These are phyloP conservation scores for Populus nigra DNA, from an alignment of 345 rosid species.

Conservation along the genomic window DNA sequence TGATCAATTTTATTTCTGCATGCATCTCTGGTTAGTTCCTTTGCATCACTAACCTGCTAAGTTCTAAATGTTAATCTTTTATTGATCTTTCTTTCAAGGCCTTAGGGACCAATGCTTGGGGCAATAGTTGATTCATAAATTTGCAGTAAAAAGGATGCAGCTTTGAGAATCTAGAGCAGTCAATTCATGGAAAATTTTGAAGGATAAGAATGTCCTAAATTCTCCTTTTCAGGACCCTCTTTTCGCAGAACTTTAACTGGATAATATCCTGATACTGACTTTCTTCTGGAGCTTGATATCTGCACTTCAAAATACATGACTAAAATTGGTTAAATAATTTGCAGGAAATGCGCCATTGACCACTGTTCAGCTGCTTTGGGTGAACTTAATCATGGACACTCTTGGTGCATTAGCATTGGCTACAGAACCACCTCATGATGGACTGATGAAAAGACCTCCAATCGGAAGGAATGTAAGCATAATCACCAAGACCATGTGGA, in stretches of 20 bases:
- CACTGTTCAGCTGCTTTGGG: conserved; percentile 84
- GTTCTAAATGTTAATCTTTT: background rate
- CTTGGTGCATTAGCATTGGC: conserved; percentile 81
- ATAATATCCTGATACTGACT: background rate
- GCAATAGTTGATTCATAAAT: background rate
- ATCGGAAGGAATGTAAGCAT: conserved; percentile 50
- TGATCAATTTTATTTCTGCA: conserved; percentile 69
- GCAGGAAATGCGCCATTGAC: conserved; percentile 77
- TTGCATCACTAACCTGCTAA: background rate
- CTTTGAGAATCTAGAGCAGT: background rate
- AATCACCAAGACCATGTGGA: conserved; percentile 73
- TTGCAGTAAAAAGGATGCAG: background rate
- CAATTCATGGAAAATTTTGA: background rate
- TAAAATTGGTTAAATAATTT: background rate
- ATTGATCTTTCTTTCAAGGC: background rate
- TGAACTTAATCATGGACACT: conserved; percentile 88
- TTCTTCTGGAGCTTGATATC: background rate
- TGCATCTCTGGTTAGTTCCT: conserved; percentile 54
- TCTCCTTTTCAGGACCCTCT: background rate
- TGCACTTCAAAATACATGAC: background rate
- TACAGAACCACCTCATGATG: conserved; percentile 76
- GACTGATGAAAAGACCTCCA: conserved; percentile 68
- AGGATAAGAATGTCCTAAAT: background rate
- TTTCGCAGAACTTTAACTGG: background rate
- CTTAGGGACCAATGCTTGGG: background rate